Percentiles rank a stretch among this genome's conserved stretches.
Conservation (phyloP, 129 eudicot genomes). For the Rutidosis leptorrhynchoides region DNA sequence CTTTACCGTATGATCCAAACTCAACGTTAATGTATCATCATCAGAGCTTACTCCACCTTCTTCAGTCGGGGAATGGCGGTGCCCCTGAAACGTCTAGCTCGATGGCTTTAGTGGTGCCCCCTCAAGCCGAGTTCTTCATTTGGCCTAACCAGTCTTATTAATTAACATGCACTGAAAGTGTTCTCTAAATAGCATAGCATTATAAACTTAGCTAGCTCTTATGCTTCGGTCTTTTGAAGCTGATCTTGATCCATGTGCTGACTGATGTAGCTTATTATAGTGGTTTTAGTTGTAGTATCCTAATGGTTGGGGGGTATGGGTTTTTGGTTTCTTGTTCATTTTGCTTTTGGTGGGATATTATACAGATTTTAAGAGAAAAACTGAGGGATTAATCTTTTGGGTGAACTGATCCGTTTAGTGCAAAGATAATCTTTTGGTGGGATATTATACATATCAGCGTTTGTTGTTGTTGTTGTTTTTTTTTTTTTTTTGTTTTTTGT, state of each 20-base stretch:
- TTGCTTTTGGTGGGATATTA: slow-evolving; percentile 24
- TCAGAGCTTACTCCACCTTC: slow-evolving; percentile 67
- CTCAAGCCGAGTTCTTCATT: slow-evolving; percentile 65
- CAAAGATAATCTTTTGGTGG: slow-evolving; percentile 16
- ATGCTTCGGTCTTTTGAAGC: slow-evolving; percentile 15
- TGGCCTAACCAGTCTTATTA: slow-evolving; percentile 88
- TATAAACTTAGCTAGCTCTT: slow-evolving; percentile 19
- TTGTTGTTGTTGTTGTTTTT: too few species aligned
- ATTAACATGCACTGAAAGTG: slow-evolving; percentile 24
- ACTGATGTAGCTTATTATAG: slow-evolving; percentile 30
- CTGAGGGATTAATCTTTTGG: slow-evolving; percentile 22
- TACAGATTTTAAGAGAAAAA: slow-evolving; percentile 25
- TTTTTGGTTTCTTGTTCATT: slow-evolving; percentile 9
- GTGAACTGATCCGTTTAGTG: slow-evolving; percentile 3
- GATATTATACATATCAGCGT: not conserved
- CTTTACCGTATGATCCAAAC: slow-evolving; percentile 55
- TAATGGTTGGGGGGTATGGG: not conserved
- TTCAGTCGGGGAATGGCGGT: slow-evolving; percentile 32
- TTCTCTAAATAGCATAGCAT: slow-evolving; percentile 5
- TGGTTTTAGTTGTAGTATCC: slow-evolving; percentile 15
- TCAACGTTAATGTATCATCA: slow-evolving; percentile 48
- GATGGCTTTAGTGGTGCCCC: slow-evolving; percentile 42
- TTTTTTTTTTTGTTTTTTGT: too few species aligned
- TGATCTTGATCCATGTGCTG: slow-evolving; percentile 35
- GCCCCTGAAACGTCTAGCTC: slow-evolving; percentile 48